phyloP scores from a whole-genome alignment of 2,329 filamentous ascomycete genomes.

The Pseudocercospora cruenta region DNA sequence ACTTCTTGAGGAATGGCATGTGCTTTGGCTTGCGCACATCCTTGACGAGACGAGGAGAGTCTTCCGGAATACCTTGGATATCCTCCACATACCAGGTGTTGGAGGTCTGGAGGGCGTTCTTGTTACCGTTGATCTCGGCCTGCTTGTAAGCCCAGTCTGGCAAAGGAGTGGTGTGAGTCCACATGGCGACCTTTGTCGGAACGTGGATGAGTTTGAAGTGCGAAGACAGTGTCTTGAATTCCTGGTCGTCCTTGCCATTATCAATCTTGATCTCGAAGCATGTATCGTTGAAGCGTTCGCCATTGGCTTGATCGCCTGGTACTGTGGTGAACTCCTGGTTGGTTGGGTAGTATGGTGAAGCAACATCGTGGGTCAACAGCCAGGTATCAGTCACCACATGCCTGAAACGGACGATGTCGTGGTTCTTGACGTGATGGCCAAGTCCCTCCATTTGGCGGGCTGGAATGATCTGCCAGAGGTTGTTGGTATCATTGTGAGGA shows the following conservation, averaged over 20 bases:
- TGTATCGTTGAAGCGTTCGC: slow-evolving; percentile 80
- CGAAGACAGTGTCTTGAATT: slow-evolving; percentile 87
- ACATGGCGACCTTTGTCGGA: slow-evolving; percentile 97
- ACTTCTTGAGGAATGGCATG: slow-evolving; percentile 89
- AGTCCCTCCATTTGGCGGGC: slow-evolving; percentile 57
- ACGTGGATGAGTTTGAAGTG: slow-evolving; percentile 96
- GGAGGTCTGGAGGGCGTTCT: slow-evolving; percentile 84
- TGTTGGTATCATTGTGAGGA: slow-evolving; percentile 98
- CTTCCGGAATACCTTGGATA: slow-evolving; percentile 74
- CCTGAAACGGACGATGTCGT: slow-evolving; percentile 82
- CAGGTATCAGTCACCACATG: slow-evolving; percentile 84
- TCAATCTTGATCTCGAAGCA: slow-evolving; percentile 92
- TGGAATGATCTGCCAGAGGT: slow-evolving; percentile 93
- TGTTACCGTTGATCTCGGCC: slow-evolving; percentile 99
- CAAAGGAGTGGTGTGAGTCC: slow-evolving; percentile 93
- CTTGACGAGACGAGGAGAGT: slow-evolving; percentile 74
- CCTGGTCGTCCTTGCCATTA: slow-evolving; percentile 75
- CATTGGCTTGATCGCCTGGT: slow-evolving; percentile 70
- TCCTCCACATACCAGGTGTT: slow-evolving; percentile 96
- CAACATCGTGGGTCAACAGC: slow-evolving; percentile 93
- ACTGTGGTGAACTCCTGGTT: slow-evolving; percentile 98
- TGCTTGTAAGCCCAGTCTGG: slow-evolving; percentile 97
- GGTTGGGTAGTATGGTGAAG: slow-evolving; percentile 92
- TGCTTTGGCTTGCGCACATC: slow-evolving; percentile 78
- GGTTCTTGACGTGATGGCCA: slow-evolving; percentile 73